Evolutionary conservation across 192 early-diverging fungal genomes (phyloP), one percentile per base, ranked within the genome.

Genomic region (Gryganskiella cystojenkinii): DNA sequence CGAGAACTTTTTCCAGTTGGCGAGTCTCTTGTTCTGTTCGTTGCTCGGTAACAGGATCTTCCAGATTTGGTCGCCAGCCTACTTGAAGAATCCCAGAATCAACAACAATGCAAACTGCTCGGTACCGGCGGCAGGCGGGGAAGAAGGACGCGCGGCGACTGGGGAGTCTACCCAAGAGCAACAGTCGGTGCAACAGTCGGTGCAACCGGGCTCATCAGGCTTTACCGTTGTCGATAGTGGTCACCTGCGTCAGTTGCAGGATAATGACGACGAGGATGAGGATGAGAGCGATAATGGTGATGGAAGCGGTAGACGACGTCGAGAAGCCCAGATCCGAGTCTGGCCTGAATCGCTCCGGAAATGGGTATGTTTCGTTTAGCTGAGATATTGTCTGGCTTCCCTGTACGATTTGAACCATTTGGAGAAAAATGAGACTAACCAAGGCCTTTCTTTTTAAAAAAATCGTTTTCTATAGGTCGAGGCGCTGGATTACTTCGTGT

Each of bases 1-100:
- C 0, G 90, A 93, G 49, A 86, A 84, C 61, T 94, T 88, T 79
- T 81, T 92, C 37, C 85, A 91, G 51, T 62, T 93, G 30, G 91
- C 91, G 1, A 83, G 82, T 25, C 56, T 94, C 15, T 61, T 94
- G 19, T 94, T 94, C 61, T 85, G 86, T 31, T 79, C 79, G 17
- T 61, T 87, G 40, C 81, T 89, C 22, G 59, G 71, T 2, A 82
- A 84, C 17, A 65, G 84, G 0, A 81, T 87, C 19, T 90, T 92
- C 63, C 81, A 83, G 53, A 76, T 86, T 44, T 69, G 69, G 52
- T 80, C 84, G 5, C 85, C 87, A 1, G 64, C 76, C 3, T 83
- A 78, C 47, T 53, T 83, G 34, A 76, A 71, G 20, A 42, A 71
- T 44, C 69, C 82, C 19, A 33, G 61, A 2, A 49, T 44, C 4